These are phyloP conservation scores for Amaranthus palmeri DNA, from an alignment of 148 eudicot species.

Conservation along the genomic window DNA sequence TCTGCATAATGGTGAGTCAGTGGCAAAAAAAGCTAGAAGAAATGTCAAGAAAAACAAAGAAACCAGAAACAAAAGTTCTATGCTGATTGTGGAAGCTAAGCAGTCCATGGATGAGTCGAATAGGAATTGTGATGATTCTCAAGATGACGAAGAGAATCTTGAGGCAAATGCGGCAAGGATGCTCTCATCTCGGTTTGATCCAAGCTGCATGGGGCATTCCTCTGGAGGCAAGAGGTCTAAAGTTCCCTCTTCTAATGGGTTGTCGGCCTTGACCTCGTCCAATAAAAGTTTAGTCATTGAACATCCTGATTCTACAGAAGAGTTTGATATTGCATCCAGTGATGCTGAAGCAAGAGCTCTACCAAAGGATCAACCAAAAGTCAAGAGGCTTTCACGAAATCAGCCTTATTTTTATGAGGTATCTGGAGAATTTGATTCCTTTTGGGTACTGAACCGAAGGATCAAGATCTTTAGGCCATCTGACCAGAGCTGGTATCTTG, in stretches of 20 bases:
- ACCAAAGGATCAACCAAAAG: conserved; percentile 50
- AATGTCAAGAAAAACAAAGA: conserved; percentile 44
- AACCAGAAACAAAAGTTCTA: conserved; percentile 27
- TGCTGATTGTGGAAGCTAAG: conserved; percentile 28
- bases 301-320: conserved; percentile 25
- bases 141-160: conserved; percentile 85
- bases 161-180: conserved; percentile 95
- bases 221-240: conserved; percentile 38
- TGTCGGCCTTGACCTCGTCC: conserved; percentile 28
- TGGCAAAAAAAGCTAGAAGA: conserved; percentile 37
- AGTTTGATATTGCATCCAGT: conserved; percentile 41
- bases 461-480: conserved; percentile 90
- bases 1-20: conserved; percentile 35
- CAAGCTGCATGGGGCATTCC: conserved; percentile 64
- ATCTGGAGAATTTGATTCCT: conserved; percentile 47
- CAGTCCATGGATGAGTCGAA: conserved; percentile 30
- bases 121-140: conserved; percentile 29
- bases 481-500: conserved; percentile 90
- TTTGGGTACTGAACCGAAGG: conserved; percentile 71
- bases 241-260: conserved; percentile 33
- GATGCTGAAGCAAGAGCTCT: conserved; percentile 59
- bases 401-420: conserved; percentile 80
- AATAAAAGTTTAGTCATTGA: conserved; percentile 25
- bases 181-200: conserved; percentile 98
- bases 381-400: conserved; percentile 42